Conservation (phyloP, 2,329 filamentous ascomycete species). For the Clonostachys sp. region DNA sequence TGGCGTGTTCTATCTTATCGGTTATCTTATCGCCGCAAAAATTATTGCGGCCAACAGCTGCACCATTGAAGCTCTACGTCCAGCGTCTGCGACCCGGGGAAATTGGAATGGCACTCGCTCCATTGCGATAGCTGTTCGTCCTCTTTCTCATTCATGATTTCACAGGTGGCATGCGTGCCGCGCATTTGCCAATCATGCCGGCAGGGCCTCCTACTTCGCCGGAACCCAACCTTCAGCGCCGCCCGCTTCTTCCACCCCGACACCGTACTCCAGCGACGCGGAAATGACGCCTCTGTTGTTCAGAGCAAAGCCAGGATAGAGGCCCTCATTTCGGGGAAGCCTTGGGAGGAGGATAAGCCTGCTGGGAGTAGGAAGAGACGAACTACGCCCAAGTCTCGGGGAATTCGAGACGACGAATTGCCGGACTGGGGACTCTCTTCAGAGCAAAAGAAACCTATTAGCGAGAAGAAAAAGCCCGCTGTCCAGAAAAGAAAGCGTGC, state of each 20-base stretch:
- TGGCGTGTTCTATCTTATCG: no score
- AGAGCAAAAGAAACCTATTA: no score
- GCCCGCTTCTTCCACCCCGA: conserved; percentile 3
- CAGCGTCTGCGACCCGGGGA: no score
- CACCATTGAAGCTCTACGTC: no score
- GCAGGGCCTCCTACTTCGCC: conserved; percentile 15
- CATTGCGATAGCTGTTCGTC: no score
- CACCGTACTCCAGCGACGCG: conserved; percentile 4
- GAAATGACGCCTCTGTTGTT: conserved; percentile 10
- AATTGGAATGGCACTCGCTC: no score
- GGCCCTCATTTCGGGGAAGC: neutral
- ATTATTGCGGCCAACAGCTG: no score
- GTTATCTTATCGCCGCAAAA: conserved; percentile 10
- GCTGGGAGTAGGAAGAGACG: neutral
- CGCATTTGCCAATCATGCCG: conserved; percentile 27
- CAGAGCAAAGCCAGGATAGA: neutral
- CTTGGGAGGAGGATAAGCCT: neutral
- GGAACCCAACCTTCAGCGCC: neutral
- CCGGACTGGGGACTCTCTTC: no score
- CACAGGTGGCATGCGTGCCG: conserved; percentile 21
- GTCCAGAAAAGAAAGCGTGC: no score
- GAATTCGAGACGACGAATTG: no score
- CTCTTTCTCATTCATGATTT: conserved; percentile 20
- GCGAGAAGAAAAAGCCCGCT: no score
- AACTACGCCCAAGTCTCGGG: no score